Conservation (phyloP, 768 basidiomycete genomes). For the Russula ochroleuca region DNA sequence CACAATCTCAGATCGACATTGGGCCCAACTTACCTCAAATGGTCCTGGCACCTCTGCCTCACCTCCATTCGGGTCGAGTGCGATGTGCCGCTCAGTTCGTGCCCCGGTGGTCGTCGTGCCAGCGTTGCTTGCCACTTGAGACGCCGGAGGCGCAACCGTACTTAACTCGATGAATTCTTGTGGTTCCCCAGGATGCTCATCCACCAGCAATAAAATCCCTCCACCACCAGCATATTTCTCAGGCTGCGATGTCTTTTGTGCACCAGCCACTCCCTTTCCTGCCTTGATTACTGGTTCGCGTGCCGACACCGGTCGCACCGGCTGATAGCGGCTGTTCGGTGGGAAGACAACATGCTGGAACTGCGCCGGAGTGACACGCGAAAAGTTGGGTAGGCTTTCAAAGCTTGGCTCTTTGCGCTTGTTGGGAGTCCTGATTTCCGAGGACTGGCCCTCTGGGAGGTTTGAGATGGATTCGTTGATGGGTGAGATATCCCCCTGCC, state of each 20-base stretch:
- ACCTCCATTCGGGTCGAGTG: conserved; percentile 63
- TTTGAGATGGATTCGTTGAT: conserved; percentile 51
- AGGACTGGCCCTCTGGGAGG: conserved; percentile 43
- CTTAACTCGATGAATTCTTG: conserved; percentile 68
- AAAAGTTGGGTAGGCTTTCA: conserved; percentile 80
- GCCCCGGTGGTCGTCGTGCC: conserved; percentile 32
- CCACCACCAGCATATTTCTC: conserved; percentile 75
- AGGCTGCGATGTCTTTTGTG: conserved; percentile 36
- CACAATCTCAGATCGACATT: conserved; percentile 5
- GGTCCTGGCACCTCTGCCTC: conserved; percentile 73
- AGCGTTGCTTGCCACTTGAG: conserved; percentile 33
- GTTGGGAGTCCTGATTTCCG: conserved; percentile 40
- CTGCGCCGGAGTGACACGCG: conserved; percentile 88
- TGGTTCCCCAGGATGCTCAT: conserved; percentile 64
- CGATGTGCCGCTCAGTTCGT: conserved; percentile 43
- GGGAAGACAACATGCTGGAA: conserved; percentile 83
- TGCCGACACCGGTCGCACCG: conserved; percentile 75
- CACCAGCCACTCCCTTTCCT: conserved; percentile 30
- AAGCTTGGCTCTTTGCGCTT: conserved; percentile 73
- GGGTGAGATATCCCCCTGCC: conserved; percentile 54
- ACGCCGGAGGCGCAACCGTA: conserved; percentile 33
- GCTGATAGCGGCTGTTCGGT: conserved; percentile 73
- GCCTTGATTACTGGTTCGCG: conserved; percentile 26
- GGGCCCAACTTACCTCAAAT: conserved; percentile 65
- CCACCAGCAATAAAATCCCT: conserved; percentile 81